These are phyloP conservation scores for Cystobasidium onofrii DNA, from an alignment of 768 basidiomycete genomes.

Conservation along the genomic window DNA sequence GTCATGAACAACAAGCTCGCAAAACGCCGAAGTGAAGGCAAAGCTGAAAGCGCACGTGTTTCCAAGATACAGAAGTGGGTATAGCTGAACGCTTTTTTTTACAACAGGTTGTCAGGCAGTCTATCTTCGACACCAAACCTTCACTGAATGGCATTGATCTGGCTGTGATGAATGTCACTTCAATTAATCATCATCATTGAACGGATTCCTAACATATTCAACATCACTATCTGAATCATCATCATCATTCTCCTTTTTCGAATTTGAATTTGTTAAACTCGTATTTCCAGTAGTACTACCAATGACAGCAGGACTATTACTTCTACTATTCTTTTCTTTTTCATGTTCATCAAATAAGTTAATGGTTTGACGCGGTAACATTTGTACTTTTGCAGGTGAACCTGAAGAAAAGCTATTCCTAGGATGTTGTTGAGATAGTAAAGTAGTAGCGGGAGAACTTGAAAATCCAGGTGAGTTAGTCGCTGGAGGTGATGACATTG, in stretches of 20 bases:
- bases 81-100: no score
- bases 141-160: no score
- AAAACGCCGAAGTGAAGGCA: no score
- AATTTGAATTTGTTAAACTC: not conserved
- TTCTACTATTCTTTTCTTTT: not conserved
- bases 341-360: not conserved
- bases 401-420: not conserved
- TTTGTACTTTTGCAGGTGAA: slow-evolving; percentile 30
- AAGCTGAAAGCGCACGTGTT: no score
- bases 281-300: not conserved
- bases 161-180: not conserved
- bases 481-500: not conserved
- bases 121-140: no score
- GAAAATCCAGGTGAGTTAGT: not conserved
- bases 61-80: no score
- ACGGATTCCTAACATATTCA: slow-evolving; percentile 29
- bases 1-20: no score
- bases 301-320: not conserved
- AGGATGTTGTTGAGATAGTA: not conserved
- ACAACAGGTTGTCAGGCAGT: not conserved
- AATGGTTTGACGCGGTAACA: slow-evolving; percentile 25
- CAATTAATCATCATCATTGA: slow-evolving; percentile 31
- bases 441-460: not conserved
- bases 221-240: slow-evolving; percentile 22
- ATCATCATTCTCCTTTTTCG: slow-evolving; percentile 9